Conservation (phyloP, 202 grass and related monocot species). For the Carex sylvatica region DNA sequence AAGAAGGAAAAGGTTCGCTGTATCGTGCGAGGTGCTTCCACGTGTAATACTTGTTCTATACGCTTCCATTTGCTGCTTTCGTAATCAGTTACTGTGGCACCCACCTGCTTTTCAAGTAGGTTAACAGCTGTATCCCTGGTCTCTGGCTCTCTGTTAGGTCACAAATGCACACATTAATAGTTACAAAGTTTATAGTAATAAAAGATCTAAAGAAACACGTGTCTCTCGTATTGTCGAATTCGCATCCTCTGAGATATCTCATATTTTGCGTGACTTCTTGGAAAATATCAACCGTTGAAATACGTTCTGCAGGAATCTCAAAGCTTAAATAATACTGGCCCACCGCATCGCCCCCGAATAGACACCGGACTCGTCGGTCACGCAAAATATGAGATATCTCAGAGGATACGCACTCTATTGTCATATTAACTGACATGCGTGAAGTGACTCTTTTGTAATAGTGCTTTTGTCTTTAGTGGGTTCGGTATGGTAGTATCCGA, state of each 20-base stretch:
- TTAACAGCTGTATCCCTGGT: constrained; percentile 5
- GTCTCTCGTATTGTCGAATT: background rate
- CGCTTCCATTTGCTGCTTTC: constrained; percentile 10
- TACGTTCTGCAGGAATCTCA: too few species aligned
- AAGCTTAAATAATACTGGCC: too few species aligned
- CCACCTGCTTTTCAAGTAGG: background rate
- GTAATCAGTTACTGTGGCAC: background rate
- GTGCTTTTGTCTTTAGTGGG: background rate
- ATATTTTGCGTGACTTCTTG: too few species aligned
- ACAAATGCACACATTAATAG: background rate
- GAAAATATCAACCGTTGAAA: too few species aligned
- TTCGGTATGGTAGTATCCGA: background rate
- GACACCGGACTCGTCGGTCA: too few species aligned
- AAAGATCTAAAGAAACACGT: background rate
- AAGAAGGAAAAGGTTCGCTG: background rate
- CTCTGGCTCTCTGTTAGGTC: background rate
- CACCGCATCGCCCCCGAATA: too few species aligned
- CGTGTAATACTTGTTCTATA: constrained; percentile 4
- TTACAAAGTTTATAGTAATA: background rate
- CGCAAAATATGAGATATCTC: too few species aligned
- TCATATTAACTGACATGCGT: background rate
- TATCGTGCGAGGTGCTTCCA: background rate
- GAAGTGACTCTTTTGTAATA: background rate
- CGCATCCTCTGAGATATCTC: too few species aligned
- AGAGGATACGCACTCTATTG: too few species aligned